Base-by-base conservation (phyloP, 73 alveolate species). In the Blepharisma stoltei region DNA sequence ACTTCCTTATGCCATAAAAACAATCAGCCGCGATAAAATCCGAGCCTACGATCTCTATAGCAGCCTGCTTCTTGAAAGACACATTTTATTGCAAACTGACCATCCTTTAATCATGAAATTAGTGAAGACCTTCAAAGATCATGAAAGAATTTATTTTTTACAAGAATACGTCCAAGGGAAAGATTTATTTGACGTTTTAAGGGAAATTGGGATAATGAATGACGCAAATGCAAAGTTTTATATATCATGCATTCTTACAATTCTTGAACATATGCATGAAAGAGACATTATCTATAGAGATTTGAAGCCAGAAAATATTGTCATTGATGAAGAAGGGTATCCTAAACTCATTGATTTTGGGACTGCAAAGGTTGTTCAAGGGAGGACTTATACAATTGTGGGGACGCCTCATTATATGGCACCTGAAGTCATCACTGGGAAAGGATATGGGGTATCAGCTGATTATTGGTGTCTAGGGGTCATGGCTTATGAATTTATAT, bases 291-390 rank as follows among this genome's bases (percentile, higher is more conserved):
- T 81, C 41, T 87, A 85, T 60, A 67, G 95, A 41, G 93, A 89
- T 89, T 67, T 89, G 55, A 85, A 85, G 50, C 95, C 95, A 37
- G 89, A 89, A 71, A 89, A 89, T 81, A 80, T 89, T 9, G 80
- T 89, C 91, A 81, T 89, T 77, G 93, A 89, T 81, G 89, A 67
- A 18, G 85, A 89, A 27, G 95, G 95, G 6, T 78, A 80, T 81
- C 73, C 85, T 78, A 89, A 89, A 77, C 82, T 89, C 41, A 85
- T 89, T n/a, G 95, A 85, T 80, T 85, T 89, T 76, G 93, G 93
- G 7, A 85, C 92, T 0, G 93, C 90, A 37, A 85, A 88, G 49
- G 50, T 80, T 37, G 49, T 80, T 23, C 78, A 78, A 27, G 76
- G 77, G 20, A 38, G 85, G 67, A 82, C 89, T 20, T 25, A 70